Evolutionary conservation across 305 asterid genomes (phyloP).

Genomic region (Fraxinus sp.): DNA sequence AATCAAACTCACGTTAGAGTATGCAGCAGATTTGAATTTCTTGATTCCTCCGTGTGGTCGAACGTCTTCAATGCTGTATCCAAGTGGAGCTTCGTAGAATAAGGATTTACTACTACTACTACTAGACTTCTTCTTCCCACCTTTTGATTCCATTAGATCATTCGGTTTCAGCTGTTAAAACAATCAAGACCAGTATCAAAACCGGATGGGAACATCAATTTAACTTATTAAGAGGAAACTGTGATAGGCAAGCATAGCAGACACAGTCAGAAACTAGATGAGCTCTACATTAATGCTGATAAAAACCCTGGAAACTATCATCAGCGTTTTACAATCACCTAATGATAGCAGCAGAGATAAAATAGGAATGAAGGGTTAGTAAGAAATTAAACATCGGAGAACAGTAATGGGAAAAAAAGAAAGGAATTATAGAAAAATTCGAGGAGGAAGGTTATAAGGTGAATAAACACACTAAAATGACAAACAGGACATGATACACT

Average conservation of each 20-base stretch:
- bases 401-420: neutral
- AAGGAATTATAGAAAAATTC: neutral
- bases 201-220: neutral
- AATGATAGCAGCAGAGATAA: neutral
- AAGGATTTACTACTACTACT: constrained; percentile 45
- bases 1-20: constrained; percentile 74
- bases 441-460: neutral
- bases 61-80: constrained; percentile 90
- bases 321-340: neutral
- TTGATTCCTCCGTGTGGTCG: constrained; percentile 94
- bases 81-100: constrained; percentile 88
- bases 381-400: neutral
- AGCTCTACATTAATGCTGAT: neutral
- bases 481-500: neutral
- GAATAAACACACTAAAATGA: neutral
- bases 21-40: constrained; percentile 97
- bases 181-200: constrained; percentile 18
- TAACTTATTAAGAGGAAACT: neutral
- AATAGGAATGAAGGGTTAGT: neutral
- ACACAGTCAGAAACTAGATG: neutral
- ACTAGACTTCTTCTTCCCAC: constrained; percentile 85
- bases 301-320: neutral
- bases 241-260: neutral
- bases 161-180: constrained; percentile 39
- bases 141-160: constrained; percentile 82